A percentile compares a stretch with the other conserved stretches of the same genome.
phyloP scores from a whole-genome alignment of 441 rosid genomes.

The Syzygium syzygioides region DNA sequence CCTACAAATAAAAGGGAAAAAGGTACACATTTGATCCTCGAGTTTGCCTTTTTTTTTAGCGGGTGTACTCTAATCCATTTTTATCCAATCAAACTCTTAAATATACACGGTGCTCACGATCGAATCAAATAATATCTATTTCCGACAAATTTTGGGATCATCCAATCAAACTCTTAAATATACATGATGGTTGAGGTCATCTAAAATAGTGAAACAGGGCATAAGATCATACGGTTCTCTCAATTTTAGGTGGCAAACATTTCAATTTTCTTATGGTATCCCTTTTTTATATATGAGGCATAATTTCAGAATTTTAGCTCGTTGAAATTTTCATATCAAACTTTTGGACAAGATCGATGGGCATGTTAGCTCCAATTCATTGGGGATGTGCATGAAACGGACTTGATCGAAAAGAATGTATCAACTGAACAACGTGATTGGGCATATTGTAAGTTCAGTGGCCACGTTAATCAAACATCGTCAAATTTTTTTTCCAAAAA shows the following conservation, averaged over 20 bases:
- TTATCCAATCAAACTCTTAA: background rate
- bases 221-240: accelerated
- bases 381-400: background rate
- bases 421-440: background rate
- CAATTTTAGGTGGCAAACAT: accelerated
- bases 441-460: background rate
- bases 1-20: background rate
- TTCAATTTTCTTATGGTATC: background rate
- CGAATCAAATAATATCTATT: background rate
- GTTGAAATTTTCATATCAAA: background rate
- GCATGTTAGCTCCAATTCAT: background rate
- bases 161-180: too few species aligned
- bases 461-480: background rate
- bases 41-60: background rate
- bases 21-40: background rate
- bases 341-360: background rate
- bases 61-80: accelerated
- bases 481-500: background rate
- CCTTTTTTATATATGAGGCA: background rate
- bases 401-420: background rate
- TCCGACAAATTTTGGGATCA: background rate
- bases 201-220: background rate
- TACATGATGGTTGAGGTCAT: background rate
- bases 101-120: accelerated
- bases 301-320: background rate